Base-by-base conservation (phyloP, 2,329 filamentous ascomycete species). In the Orbilia blumenaviensis region DNA sequence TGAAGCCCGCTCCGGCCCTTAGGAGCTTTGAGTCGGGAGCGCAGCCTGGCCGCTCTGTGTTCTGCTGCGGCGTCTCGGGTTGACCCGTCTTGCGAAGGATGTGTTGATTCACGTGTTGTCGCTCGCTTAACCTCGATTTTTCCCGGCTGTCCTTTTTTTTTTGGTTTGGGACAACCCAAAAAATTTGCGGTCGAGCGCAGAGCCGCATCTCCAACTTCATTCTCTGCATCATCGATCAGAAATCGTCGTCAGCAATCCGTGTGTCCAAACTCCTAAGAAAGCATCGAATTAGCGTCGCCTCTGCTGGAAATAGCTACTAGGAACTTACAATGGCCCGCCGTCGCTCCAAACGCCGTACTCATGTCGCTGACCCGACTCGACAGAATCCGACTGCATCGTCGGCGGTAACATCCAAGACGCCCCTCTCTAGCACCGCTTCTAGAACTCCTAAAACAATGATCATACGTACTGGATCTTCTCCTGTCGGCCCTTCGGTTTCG, bases 371-470 rank as follows among this genome's bases (percentile, higher is more conserved):
- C 76, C 88, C 90, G 60, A 87, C 86, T 77, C 88, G 88, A 79
- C 87, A 88, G 62, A 88, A 88, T 80, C 75, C 73, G 32, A 63
- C 79, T 4, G 44, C 66, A n/a, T 58, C 73, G 29, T 32, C 76
- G n/a, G 83, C 85, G 77, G 84, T 87, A 80, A 80, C 85, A 80
- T 80, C 84, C 78, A 78, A 86, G 81, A 87, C 87, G 78, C 85
- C 86, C 46, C 87, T 88, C 69, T 89, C 89, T 83, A 87, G 88
- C 72, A 87, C 89, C 23, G 79, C 81, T 41, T 86, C 87, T 63
- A 89, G 89, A 78, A 87, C 89, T 61, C 95, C 95, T 34, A 97
- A 97, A 87, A 96, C 91, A 82, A 97, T 99, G 94, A 94, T 99
- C 72, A 97, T 99, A 83, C 92, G 95, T 80, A 94, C 97, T 81